A percentile compares a stretch with the other conserved stretches of the same genome.
phyloP scores from a whole-genome alignment of 345 rosid genomes.

The Populus simonii region DNA sequence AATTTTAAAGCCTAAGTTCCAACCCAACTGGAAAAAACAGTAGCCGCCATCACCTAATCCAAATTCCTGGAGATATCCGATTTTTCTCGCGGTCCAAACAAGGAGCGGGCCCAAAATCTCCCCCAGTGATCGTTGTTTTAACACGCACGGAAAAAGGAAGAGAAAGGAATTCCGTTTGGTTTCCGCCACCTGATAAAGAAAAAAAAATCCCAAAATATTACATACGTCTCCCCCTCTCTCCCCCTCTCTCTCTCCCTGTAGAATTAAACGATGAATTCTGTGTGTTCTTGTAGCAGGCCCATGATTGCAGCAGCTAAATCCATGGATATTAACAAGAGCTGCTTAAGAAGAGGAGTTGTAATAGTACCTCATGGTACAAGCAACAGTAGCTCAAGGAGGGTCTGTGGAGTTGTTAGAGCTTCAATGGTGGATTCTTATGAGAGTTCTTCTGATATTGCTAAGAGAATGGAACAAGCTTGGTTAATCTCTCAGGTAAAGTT shows the following conservation, averaged over 20 bases:
- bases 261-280: conserved; percentile 27
- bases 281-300: conserved; percentile 29
- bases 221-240: not conserved
- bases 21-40: not conserved
- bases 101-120: conserved; percentile 1
- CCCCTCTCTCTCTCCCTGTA: not conserved
- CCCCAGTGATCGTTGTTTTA: not conserved
- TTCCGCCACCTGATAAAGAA: conserved; percentile 1
- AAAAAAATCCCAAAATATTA: not conserved
- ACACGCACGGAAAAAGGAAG: not conserved
- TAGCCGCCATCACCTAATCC: not conserved
- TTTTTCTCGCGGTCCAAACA: not conserved
- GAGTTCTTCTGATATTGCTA: conserved; percentile 67
- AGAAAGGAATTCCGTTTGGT: not conserved
- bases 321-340: conserved; percentile 14
- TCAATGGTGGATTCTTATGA: conserved; percentile 67
- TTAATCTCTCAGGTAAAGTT: conserved; percentile 68
- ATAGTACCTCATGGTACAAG: conserved; percentile 16
- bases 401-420: conserved; percentile 42
- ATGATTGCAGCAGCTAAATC: conserved; percentile 17
- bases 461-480: conserved; percentile 92
- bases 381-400: not conserved
- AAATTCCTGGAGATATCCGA: not conserved
- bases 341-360: conserved; percentile 9
- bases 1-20: not conserved